These are phyloP conservation scores for Boletus speciosus DNA, from an alignment of 768 basidiomycete genomes.

Conservation along the genomic window DNA sequence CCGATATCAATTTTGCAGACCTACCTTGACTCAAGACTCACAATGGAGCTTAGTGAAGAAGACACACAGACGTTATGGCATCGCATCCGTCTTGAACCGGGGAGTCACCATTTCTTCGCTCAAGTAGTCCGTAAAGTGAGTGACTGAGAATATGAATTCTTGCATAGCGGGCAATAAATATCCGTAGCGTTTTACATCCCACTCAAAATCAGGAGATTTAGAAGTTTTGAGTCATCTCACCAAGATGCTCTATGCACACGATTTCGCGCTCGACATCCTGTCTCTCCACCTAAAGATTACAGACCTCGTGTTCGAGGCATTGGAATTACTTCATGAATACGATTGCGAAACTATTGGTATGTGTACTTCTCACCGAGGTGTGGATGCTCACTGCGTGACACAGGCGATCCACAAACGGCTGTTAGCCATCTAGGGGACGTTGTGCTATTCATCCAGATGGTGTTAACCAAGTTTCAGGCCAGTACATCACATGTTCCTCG, in stretches of 20 bases:
- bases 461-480: slow-evolving; percentile 63
- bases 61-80: slow-evolving; percentile 35
- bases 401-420: slow-evolving; percentile 79
- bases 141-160: background rate
- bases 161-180: background rate
- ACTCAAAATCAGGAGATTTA: slow-evolving; percentile 53
- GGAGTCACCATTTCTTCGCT: slow-evolving; percentile 57
- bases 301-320: slow-evolving; percentile 59
- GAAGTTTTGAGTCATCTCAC: slow-evolving; percentile 71
- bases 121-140: slow-evolving; percentile 55
- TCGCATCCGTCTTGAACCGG: slow-evolving; percentile 52
- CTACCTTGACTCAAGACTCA: slow-evolving; percentile 58
- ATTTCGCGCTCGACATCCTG: slow-evolving; percentile 61
- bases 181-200: slow-evolving; percentile 55
- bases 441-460: slow-evolving; percentile 70
- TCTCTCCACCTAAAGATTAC: slow-evolving; percentile 64
- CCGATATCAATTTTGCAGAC: slow-evolving; percentile 12
- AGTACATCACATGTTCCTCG: slow-evolving; percentile 15
- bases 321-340: slow-evolving; percentile 64
- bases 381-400: background rate
- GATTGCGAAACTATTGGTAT: slow-evolving; percentile 79
- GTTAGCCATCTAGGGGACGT: slow-evolving; percentile 74
- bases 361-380: slow-evolving; percentile 24
- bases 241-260: slow-evolving; percentile 57
- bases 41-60: slow-evolving; percentile 43